Base-by-base conservation (phyloP, 2,329 filamentous ascomycete genomes). In the Diaporthe citriasiana region DNA sequence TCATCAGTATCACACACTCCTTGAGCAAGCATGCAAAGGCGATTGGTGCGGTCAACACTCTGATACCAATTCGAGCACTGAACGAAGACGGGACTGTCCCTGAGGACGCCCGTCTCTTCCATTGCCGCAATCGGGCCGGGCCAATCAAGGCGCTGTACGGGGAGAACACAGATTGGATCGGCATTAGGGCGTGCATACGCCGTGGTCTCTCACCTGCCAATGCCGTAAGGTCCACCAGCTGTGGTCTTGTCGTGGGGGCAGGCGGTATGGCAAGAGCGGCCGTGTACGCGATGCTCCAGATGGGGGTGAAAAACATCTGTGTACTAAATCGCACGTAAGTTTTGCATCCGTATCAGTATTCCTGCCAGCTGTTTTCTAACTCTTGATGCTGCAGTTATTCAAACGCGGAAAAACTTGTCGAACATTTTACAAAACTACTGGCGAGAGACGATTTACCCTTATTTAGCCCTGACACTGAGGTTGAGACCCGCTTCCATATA, bases 151-250 rank as follows among this genome's bases (percentile, higher is more conserved):
- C 91, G 0, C 85, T 95, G 0, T 94, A 94, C 76, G 94, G 93
- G 1, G 93, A 95, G 74, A 95, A 95, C 74, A 95, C 93, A 0
- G 93, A 95, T 80, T 95, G 93, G 92, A 93, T 95, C 45, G 93
- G 93, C 7, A 93, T 95, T 55, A 86, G 92, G 70, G 93, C 92
- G 4, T 95, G 93, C 79, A 89, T 95, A 55, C 88, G 91, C 8
- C 87, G 93, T 42, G 93, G 93, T 2, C 85, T 95, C 2, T 95
- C 93, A 0, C 93, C 93, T 0, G 92, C 93, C 4, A 93, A 93
- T 75, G 90, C 89, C 1, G 88, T 93, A 0, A 86, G 90, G 4
- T 85, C 88, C 0, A 85, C 82, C 13, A 88, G 87, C 2, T 89
- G 85, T 1, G 91, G 88, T 0, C 83, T 93, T 19, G 87, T 93